Percentiles rank a stretch among this genome's conserved stretches.
Evolutionary conservation across 805 yeast species (phyloP).

Genomic region (Candida railenensis): DNA sequence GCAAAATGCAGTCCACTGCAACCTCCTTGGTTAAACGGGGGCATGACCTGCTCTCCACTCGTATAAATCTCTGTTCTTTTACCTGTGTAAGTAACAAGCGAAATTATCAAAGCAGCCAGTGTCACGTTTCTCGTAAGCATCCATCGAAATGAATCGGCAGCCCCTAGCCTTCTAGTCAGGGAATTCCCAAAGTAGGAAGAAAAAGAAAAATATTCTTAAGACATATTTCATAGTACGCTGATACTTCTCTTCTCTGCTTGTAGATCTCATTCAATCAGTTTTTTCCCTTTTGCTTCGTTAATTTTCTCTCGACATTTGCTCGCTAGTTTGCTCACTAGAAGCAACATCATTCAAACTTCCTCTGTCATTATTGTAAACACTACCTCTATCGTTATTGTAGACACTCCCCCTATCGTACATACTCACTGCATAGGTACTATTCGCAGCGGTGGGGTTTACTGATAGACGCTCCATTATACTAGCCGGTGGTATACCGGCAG

Average conservation of each 20-base stretch:
- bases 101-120: too few species aligned
- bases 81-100: too few species aligned
- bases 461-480: conserved; percentile 58
- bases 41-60: too few species aligned
- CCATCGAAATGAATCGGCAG: too few species aligned
- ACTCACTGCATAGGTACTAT: conserved; percentile 21
- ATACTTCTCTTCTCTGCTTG: background rate
- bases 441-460: conserved; percentile 30
- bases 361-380: conserved; percentile 6
- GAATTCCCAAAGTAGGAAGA: too few species aligned
- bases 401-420: conserved; percentile 10
- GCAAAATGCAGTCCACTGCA: too few species aligned
- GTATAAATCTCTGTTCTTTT: too few species aligned
- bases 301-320: background rate
- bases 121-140: too few species aligned
- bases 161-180: too few species aligned
- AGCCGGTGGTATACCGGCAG: conserved; percentile 73
- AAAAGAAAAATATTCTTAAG: too few species aligned
- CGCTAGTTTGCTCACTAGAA: conserved; percentile 1
- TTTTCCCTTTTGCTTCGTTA: background rate
- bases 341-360: background rate
- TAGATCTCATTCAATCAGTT: background rate
- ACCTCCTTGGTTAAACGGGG: too few species aligned
- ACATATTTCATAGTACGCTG: background rate
- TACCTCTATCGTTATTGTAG: conserved; percentile 5